These are phyloP conservation scores for Exophiala oligosperma DNA, from an alignment of 2,329 filamentous ascomycete genomes.

Conservation along the genomic window DNA sequence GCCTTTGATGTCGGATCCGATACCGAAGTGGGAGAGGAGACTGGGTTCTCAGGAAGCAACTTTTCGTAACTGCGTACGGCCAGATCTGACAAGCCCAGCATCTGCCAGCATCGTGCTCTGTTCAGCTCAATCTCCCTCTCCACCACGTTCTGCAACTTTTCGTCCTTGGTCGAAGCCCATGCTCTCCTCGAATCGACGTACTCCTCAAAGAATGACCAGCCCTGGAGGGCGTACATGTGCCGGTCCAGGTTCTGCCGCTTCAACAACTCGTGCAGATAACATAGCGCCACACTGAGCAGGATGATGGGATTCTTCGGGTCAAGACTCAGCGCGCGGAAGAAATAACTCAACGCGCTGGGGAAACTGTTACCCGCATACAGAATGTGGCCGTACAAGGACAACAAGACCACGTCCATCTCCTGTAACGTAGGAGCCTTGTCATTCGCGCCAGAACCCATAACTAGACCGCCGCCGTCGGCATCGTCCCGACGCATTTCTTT, in stretches of 20 bases:
- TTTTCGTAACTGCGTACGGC: constrained; percentile 71
- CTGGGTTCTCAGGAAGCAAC: constrained; percentile 43
- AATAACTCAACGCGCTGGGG: constrained; percentile 82
- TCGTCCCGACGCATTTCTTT: constrained; percentile 23
- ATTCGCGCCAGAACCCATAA: background rate
- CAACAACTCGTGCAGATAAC: constrained; percentile 84
- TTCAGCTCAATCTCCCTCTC: constrained; percentile 74
- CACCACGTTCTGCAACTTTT: constrained; percentile 11
- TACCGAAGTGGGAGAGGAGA: too few relatives aligned
- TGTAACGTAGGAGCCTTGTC: constrained; percentile 18
- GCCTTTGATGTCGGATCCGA: constrained; percentile 5
- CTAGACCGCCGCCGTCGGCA: constrained; percentile 23
- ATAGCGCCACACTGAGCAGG: constrained; percentile 76
- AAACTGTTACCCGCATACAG: constrained; percentile 82
- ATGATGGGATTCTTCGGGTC: constrained; percentile 57
- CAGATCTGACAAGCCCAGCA: constrained; percentile 70
- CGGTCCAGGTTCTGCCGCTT: constrained; percentile 89
- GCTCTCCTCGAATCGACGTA: constrained; percentile 63
- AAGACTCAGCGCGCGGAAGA: constrained; percentile 65
- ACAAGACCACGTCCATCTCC: constrained; percentile 72
- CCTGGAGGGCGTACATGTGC: constrained; percentile 84
- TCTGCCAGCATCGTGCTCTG: constrained; percentile 72
- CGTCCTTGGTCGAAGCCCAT: constrained; percentile 4
- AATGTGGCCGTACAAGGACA: constrained; percentile 89
- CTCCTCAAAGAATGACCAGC: constrained; percentile 73